Evolutionary conservation across 768 basidiomycete genomes (phyloP).

Genomic region (Termitomyces sp.): DNA sequence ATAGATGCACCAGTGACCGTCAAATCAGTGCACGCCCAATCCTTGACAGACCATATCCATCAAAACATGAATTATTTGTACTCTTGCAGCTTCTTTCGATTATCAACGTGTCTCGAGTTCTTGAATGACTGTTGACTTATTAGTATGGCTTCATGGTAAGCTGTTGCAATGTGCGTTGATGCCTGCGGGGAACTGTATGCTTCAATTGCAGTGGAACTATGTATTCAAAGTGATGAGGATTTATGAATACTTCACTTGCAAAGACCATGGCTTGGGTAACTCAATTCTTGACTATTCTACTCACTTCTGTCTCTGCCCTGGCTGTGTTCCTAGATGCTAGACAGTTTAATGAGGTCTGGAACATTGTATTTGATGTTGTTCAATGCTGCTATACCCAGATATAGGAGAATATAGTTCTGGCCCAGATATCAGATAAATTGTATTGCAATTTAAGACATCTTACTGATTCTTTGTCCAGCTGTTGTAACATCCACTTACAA

Average conservation of each 20-base stretch:
- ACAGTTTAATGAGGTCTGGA: background rate
- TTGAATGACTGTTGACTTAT: background rate
- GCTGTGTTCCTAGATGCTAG: background rate
- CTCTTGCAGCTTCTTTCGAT: background rate
- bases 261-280: background rate
- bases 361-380: too few relatives aligned
- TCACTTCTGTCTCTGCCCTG: background rate
- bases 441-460: too few relatives aligned
- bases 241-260: too few relatives aligned
- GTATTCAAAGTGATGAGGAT: background rate
- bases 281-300: background rate
- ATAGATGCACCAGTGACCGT: background rate
- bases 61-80: background rate
- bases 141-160: background rate
- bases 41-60: too few relatives aligned
- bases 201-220: background rate
- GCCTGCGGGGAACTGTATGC: background rate
- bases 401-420: too few relatives aligned
- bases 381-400: too few relatives aligned
- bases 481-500: too few relatives aligned
- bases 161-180: background rate
- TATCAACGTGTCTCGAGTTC: background rate
- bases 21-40: background rate
- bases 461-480: too few relatives aligned
- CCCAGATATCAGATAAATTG: too few relatives aligned